phyloP scores from a whole-genome alignment of 768 basidiomycete genomes.

The Boletus sp. region DNA sequence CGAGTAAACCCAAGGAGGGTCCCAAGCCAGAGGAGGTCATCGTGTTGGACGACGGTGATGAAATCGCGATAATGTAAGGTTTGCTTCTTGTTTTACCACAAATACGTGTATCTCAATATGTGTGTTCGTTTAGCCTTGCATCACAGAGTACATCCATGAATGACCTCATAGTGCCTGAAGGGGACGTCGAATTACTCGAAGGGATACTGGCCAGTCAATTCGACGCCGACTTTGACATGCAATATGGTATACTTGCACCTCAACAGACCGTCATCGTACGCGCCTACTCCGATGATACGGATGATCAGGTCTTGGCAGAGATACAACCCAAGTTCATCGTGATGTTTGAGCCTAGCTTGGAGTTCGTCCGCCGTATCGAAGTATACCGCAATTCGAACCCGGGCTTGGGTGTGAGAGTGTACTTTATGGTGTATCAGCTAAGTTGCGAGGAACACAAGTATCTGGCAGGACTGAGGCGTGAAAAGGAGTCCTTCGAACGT shows the following conservation, averaged over 20 bases:
- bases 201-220: slow-evolving; percentile 33
- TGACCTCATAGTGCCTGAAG: slow-evolving; percentile 17
- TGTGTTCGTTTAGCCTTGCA: slow-evolving; percentile 14
- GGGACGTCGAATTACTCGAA: slow-evolving; percentile 25
- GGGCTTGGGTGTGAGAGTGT: slow-evolving; percentile 81
- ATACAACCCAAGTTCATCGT: slow-evolving; percentile 89
- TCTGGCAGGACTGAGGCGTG: slow-evolving; percentile 80
- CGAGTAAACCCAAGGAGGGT: slow-evolving; percentile 11
- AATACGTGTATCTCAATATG: not conserved
- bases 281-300: slow-evolving; percentile 88
- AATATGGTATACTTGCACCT: slow-evolving; percentile 76
- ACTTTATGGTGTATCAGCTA: slow-evolving; percentile 93
- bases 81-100: not conserved
- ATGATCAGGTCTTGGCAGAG: slow-evolving; percentile 85
- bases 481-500: slow-evolving; percentile 92
- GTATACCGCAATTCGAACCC: slow-evolving; percentile 86
- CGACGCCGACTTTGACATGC: slow-evolving; percentile 63
- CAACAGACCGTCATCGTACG: slow-evolving; percentile 84
- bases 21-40: slow-evolving; percentile 10
- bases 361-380: slow-evolving; percentile 91
- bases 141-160: slow-evolving; percentile 13
- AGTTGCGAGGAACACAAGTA: slow-evolving; percentile 97
- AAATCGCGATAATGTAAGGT: slow-evolving; percentile 60
- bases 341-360: slow-evolving; percentile 93
- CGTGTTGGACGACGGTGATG: slow-evolving; percentile 29